Percentiles rank a stretch among this genome's conserved stretches.
phyloP scores from a whole-genome alignment of 2,329 filamentous ascomycete genomes.

The Arthrobotrys conoides region DNA sequence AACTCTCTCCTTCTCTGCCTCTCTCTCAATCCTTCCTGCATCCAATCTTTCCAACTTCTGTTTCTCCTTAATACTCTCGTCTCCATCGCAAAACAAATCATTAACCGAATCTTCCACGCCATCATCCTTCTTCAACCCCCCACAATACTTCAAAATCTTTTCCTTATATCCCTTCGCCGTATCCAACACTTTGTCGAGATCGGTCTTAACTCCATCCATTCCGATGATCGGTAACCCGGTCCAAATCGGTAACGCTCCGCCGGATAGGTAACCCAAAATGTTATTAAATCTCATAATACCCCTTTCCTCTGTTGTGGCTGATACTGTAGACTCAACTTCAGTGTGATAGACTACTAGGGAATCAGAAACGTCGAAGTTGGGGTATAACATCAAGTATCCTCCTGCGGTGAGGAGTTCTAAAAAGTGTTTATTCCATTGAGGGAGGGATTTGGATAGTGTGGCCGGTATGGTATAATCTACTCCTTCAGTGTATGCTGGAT shows the following conservation, averaged over 20 bases:
- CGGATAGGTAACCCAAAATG: conserved; percentile 32
- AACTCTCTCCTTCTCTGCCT: neutral
- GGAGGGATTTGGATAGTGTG: neutral
- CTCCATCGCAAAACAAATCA: conserved; percentile 51
- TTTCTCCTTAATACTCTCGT: conserved; percentile 25
- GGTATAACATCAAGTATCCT: conserved; percentile 85
- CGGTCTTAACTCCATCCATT: conserved; percentile 35
- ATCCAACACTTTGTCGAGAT: conserved; percentile 15
- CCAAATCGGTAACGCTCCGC: conserved; percentile 38
- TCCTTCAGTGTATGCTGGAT: conserved; percentile 27
- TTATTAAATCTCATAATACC: conserved; percentile 46
- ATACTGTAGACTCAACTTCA: conserved; percentile 69
- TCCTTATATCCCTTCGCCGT: conserved; percentile 30
- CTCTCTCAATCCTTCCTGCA: neutral
- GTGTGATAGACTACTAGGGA: conserved; percentile 81
- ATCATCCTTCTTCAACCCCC: conserved; percentile 44
- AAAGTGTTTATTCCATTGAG: conserved; percentile 52
- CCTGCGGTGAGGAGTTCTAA: conserved; percentile 78
- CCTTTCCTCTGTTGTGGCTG: conserved; percentile 6
- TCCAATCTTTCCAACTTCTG: conserved; percentile 7
- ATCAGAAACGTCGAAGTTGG: conserved; percentile 72
- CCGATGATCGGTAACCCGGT: conserved; percentile 31
- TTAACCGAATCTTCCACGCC: conserved; percentile 51
- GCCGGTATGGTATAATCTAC: conserved; percentile 26
- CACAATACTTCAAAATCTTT: conserved; percentile 43